Percentiles rank a stretch among this genome's conserved stretches.
Evolutionary conservation across 164 flowering plant species (phyloP).

Genomic region (Magnolia officinalis): DNA sequence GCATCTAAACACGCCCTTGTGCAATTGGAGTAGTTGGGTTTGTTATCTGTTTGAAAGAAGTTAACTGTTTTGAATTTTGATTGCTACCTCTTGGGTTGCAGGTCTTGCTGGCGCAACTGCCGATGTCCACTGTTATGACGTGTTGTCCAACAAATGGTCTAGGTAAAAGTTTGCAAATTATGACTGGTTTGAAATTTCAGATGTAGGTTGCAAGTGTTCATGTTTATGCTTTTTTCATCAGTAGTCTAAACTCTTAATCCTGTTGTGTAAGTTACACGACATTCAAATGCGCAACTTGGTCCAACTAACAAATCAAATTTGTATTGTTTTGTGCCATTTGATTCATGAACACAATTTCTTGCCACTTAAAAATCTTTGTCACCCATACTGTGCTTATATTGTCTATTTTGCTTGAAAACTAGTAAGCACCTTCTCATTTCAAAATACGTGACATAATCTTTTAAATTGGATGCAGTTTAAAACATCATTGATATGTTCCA

Average conservation of each 20-base stretch:
- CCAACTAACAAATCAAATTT: not conserved
- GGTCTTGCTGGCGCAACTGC: slow-evolving; percentile 99
- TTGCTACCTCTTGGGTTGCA: slow-evolving; percentile 36
- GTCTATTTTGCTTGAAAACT: too few species aligned
- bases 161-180: slow-evolving; percentile 36
- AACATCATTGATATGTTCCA: too few species aligned
- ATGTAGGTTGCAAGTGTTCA: not conserved
- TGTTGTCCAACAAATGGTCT: slow-evolving; percentile 94
- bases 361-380: not conserved
- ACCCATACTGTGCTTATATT: too few species aligned
- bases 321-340: not conserved
- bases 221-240: not conserved
- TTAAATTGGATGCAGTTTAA: too few species aligned
- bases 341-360: not conserved
- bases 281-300: not conserved
- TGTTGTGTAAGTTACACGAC: not conserved
- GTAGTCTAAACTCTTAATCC: not conserved
- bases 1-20: too few species aligned
- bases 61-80: not conserved
- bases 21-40: too few species aligned
- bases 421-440: too few species aligned
- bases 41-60: not conserved
- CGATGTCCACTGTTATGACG: slow-evolving; percentile 96
- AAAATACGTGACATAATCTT: too few species aligned
- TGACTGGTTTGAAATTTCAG: not conserved